Conservation (phyloP, 768 basidiomycete species). For the Suillus subalutaceus region DNA sequence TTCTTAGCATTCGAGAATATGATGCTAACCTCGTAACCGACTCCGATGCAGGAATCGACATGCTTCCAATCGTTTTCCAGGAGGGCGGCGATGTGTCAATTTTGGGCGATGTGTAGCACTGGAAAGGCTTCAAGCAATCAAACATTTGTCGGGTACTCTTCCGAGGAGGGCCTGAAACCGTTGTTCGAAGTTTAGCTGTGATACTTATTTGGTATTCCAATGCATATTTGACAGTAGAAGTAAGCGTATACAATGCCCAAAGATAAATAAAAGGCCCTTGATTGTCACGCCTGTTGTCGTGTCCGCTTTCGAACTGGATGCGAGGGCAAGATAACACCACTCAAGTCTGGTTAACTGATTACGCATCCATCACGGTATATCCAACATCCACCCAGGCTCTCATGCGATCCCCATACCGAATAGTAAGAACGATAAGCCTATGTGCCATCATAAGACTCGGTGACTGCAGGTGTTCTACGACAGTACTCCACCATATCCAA, state of each 20-base stretch:
- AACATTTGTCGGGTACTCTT: neutral
- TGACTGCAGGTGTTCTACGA: neutral
- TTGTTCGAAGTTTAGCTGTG: neutral
- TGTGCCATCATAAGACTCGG: neutral
- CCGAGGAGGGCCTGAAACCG: neutral
- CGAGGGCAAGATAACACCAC: neutral
- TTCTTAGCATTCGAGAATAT: neutral
- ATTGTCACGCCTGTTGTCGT: neutral
- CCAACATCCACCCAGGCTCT: constrained; percentile 54
- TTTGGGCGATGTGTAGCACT: neutral
- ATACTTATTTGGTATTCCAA: neutral
- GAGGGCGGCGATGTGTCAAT: neutral
- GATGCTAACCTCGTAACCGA: neutral
- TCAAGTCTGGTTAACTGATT: neutral
- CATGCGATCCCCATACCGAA: constrained; percentile 53
- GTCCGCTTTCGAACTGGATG: neutral
- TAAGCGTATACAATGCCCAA: neutral
- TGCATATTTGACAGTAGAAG: neutral
- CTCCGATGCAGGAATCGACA: neutral
- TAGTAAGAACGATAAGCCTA: constrained; percentile 49
- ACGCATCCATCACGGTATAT: constrained; percentile 13
- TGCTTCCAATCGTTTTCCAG: neutral
- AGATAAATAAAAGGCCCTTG: neutral
- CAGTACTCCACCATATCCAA: constrained; percentile 49
- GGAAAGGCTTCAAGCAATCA: neutral